Percentiles rank a stretch among this genome's conserved stretches.
Conservation (phyloP, 345 rosid genomes). For the Ceriops decandra region DNA sequence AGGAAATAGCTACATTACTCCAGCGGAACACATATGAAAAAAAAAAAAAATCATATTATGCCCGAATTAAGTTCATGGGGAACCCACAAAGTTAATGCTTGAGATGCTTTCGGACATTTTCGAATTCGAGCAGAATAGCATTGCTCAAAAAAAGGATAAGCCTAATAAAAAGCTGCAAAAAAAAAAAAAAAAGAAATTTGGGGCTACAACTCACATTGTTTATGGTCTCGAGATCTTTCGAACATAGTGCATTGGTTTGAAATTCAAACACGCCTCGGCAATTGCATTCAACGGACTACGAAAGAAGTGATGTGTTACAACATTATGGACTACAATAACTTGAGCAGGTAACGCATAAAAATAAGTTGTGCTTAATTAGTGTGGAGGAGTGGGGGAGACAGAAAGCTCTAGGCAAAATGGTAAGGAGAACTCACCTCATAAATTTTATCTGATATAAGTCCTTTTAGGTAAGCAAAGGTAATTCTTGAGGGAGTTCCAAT, state of each 20-base stretch:
- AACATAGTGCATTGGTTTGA: constrained; percentile 14
- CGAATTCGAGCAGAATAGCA: not conserved
- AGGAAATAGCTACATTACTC: not conserved
- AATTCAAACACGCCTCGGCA: constrained; percentile 29
- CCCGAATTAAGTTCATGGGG: too few species aligned
- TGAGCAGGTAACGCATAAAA: not conserved
- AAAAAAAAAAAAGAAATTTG: too few species aligned
- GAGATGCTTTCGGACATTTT: not conserved
- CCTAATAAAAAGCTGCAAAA: not conserved
- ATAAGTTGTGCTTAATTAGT: not conserved
- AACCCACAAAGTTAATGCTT: too few species aligned
- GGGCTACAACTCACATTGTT: constrained; percentile 7
- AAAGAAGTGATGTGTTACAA: not conserved
- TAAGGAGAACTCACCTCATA: constrained; percentile 22
- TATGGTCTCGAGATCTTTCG: constrained; percentile 9
- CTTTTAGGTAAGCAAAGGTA: constrained; percentile 7
- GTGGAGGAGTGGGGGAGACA: not conserved
- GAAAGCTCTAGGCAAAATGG: not conserved
- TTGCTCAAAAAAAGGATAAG: not conserved
- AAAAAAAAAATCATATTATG: too few species aligned
- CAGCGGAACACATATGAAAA: not conserved
- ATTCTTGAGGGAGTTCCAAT: constrained; percentile 12
- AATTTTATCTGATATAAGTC: constrained; percentile 17
- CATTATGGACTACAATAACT: too few species aligned
- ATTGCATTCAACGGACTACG: constrained; percentile 18